A percentile compares a stretch with the other conserved stretches of the same genome.
These are phyloP conservation scores for Penicillium sp. DNA, from an alignment of 2,329 filamentous ascomycete genomes.

Conservation along the genomic window DNA sequence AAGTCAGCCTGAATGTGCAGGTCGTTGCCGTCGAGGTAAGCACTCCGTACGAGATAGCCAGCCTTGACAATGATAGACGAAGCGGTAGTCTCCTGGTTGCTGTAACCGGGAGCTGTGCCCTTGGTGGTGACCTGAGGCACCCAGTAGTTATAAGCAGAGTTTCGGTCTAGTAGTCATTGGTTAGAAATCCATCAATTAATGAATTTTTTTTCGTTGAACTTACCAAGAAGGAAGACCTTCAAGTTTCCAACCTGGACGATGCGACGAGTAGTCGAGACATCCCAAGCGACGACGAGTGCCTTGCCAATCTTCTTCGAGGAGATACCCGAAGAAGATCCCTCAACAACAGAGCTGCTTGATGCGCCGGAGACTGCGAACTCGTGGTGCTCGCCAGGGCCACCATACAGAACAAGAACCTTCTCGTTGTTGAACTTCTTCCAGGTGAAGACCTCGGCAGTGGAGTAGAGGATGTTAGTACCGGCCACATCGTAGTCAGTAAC, in stretches of 20 bases:
- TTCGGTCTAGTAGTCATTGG: conserved; percentile 53
- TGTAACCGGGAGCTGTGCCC: conserved; percentile 39
- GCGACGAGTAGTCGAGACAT: conserved; percentile 57
- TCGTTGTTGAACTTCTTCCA: conserved; percentile 65
- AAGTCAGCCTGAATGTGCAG: conserved; percentile 73
- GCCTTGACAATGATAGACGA: conserved; percentile 51
- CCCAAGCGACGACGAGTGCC: conserved; percentile 56
- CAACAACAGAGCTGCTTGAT: conserved; percentile 37
- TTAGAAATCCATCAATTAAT: conserved; percentile 15
- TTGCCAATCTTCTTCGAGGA: conserved; percentile 38
- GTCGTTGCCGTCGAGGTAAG: conserved; percentile 60
- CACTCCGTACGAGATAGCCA: conserved; percentile 53
- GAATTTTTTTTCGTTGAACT: conserved; percentile 23
- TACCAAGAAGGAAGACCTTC: conserved; percentile 62
- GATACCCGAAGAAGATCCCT: conserved; percentile 42
- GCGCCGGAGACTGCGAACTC: conserved; percentile 47
- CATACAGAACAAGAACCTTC: conserved; percentile 55
- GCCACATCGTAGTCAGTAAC: conserved; percentile 50
- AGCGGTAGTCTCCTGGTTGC: conserved; percentile 37
- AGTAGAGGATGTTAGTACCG: conserved; percentile 50
- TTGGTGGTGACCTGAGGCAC: conserved; percentile 45
- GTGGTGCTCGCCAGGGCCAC: conserved; percentile 48
- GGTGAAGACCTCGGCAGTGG: conserved; percentile 53
- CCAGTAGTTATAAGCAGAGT: conserved; percentile 55
- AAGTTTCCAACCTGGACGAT: conserved; percentile 52